Conservation (phyloP, 1,139 yeast species). For the Suhomyces guaymorum region DNA sequence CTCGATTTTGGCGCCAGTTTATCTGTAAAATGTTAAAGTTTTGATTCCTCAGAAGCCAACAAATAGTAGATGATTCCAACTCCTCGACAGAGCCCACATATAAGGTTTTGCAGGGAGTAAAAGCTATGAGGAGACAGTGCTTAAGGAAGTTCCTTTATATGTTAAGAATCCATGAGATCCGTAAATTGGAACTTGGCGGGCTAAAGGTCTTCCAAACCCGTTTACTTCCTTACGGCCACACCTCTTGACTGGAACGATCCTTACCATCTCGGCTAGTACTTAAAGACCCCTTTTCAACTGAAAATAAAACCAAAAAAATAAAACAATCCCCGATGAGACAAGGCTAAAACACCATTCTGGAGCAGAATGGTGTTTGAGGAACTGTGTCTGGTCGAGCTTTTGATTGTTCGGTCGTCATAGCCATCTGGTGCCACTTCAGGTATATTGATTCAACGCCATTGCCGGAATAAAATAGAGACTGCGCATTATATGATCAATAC, state of each 20-base stretch:
- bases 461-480: conserved; percentile 10
- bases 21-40: too few relatives aligned
- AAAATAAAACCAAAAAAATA: conserved; percentile 12
- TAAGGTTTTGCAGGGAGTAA: conserved; percentile 11
- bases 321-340: conserved; percentile 1
- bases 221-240: conserved; percentile 4
- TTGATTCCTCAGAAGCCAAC: too few relatives aligned
- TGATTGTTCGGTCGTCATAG: not conserved
- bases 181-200: conserved; percentile 1
- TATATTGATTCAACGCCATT: not conserved
- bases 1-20: too few relatives aligned
- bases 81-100: conserved; percentile 5
- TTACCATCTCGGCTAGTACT: conserved; percentile 6
- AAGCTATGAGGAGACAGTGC: conserved; percentile 5
- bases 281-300: conserved; percentile 10
- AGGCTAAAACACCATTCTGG: not conserved
- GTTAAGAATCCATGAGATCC: conserved; percentile 10
- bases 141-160: conserved; percentile 6
- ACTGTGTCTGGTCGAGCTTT: too few relatives aligned
- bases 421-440: not conserved
- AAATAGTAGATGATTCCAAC: not conserved
- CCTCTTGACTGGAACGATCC: conserved; percentile 6
- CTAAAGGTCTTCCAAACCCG: conserved; percentile 7
- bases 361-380: too few relatives aligned
- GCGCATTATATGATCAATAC: too few relatives aligned